Conservation (phyloP, 768 basidiomycete species). For the Collybia sp. region DNA sequence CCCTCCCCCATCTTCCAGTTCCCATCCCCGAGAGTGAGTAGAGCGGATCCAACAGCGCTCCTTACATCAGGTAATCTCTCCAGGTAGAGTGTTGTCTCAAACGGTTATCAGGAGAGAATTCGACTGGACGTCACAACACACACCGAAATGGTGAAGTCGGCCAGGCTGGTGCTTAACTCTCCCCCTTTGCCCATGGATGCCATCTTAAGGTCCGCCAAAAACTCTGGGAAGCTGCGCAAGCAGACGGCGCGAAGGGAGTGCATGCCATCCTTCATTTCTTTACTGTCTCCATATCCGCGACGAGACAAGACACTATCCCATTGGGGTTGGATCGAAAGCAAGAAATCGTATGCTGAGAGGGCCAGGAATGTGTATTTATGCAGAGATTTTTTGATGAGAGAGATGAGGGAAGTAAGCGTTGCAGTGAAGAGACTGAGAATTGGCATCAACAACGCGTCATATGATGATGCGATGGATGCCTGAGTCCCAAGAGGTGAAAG, state of each 20-base stretch:
- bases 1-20: constrained; percentile 94
- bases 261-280: constrained; percentile 61
- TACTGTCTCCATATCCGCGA: constrained; percentile 38
- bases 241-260: constrained; percentile 63
- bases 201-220: constrained; percentile 72
- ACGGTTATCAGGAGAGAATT: constrained; percentile 1
- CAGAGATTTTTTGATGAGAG: constrained; percentile 71
- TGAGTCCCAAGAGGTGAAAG: constrained; percentile 57
- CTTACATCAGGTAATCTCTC: constrained; percentile 68
- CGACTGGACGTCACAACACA: constrained; percentile 13
- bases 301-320: constrained; percentile 66
- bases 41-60: constrained; percentile 58
- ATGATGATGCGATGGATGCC: constrained; percentile 51
- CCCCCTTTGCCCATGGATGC: constrained; percentile 50
- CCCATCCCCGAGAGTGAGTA: constrained; percentile 75
- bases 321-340: constrained; percentile 49
- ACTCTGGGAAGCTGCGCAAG: constrained; percentile 80
- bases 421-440: constrained; percentile 61
- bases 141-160: constrained; percentile 55
- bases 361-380: constrained; percentile 80
- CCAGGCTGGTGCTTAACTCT: constrained; percentile 60
- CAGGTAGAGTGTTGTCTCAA: constrained; percentile 64
- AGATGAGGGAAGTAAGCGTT: constrained; percentile 58
- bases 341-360: constrained; percentile 59
- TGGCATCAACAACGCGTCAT: constrained; percentile 56